Evolutionary conservation across 257 asterid genomes (phyloP).

Genomic region (Rehmannia glutinosa): DNA sequence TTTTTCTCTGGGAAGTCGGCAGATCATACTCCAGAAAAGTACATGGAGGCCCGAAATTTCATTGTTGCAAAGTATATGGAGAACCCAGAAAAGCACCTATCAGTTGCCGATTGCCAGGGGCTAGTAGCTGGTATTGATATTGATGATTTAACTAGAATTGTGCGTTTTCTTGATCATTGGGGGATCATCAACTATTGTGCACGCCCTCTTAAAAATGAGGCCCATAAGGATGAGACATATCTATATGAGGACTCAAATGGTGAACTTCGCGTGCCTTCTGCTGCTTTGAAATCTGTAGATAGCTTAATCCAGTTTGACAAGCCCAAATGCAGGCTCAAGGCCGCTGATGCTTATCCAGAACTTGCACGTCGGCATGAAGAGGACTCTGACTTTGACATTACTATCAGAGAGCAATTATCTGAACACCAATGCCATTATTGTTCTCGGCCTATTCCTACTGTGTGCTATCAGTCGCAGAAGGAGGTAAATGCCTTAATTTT

Average conservation of each 20-base stretch:
- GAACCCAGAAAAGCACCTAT: slow-evolving; percentile 69
- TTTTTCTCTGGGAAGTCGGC: slow-evolving; percentile 85
- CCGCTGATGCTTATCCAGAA: slow-evolving; percentile 75
- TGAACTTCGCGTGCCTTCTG: slow-evolving; percentile 81
- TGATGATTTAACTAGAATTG: slow-evolving; percentile 76
- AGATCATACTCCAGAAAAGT: slow-evolving; percentile 89
- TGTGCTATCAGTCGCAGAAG: slow-evolving; percentile 83
- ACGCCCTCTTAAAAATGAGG: slow-evolving; percentile 43
- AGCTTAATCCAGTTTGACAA: slow-evolving; percentile 91
- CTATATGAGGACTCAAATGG: slow-evolving; percentile 67
- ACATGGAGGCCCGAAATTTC: slow-evolving; percentile 84
- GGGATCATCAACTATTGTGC: slow-evolving; percentile 96
- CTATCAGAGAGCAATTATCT: slow-evolving; percentile 70
- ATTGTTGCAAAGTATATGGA: slow-evolving; percentile 92
- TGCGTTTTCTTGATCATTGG: slow-evolving; percentile 96
- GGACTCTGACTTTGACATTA: slow-evolving; percentile 59
- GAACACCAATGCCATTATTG: slow-evolving; percentile 69
- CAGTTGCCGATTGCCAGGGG: slow-evolving; percentile 66
- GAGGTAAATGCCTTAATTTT: slow-evolving; percentile 51
- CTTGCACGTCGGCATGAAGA: slow-evolving; percentile 42
- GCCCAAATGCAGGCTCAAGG: slow-evolving; percentile 82
- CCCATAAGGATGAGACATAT: slow-evolving; percentile 51
- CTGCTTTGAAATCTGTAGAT: slow-evolving; percentile 84
- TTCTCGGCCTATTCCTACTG: slow-evolving; percentile 53
- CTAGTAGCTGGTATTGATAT: slow-evolving; percentile 52